phyloP scores from a whole-genome alignment of 495 filamentous ascomycete genomes.

The Annulohypoxylon stygium region DNA sequence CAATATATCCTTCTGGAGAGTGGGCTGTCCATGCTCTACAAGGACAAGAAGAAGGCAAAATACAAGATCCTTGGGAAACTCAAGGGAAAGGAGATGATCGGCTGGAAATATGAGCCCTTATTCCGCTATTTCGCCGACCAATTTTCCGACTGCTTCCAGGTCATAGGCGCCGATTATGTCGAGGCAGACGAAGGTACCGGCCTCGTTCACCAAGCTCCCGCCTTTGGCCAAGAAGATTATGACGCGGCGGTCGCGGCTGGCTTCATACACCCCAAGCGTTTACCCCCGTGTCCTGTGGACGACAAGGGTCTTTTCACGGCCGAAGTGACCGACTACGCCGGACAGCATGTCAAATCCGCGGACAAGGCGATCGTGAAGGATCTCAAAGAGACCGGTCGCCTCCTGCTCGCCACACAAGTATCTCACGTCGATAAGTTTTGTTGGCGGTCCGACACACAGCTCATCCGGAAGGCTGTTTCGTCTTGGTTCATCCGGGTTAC shows the following conservation, averaged over 20 bases:
- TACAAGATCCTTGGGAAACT: slow-evolving; percentile 87
- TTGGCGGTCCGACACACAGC: slow-evolving; percentile 92
- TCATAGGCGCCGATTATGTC: slow-evolving; percentile 90
- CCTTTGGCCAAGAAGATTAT: slow-evolving; percentile 98
- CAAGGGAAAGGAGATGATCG: slow-evolving; percentile 88
- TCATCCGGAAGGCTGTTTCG: slow-evolving; percentile 95
- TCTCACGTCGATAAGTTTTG: slow-evolving; percentile 97
- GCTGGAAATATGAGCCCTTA: slow-evolving; percentile 91
- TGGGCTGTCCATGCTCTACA: slow-evolving; percentile 87
- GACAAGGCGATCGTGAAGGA: slow-evolving; percentile 96
- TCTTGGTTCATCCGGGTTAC: slow-evolving; percentile 95
- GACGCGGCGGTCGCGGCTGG: slow-evolving; percentile 81
- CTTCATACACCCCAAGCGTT: slow-evolving; percentile 79
- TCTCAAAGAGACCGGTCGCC: slow-evolving; percentile 80
- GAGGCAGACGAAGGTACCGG: slow-evolving; percentile 94
- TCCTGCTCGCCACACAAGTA: slow-evolving; percentile 90
- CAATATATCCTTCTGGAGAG: slow-evolving; percentile 91
- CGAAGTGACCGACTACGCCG: slow-evolving; percentile 85
- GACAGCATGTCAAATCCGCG: slow-evolving; percentile 92
- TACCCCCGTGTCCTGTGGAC: slow-evolving; percentile 91
- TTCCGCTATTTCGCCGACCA: slow-evolving; percentile 95
- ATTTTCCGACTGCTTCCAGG: slow-evolving; percentile 92
- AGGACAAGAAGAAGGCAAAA: slow-evolving; percentile 97
- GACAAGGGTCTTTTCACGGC: slow-evolving; percentile 83
- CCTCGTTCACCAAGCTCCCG: slow-evolving; percentile 94